These are phyloP conservation scores for Tritrichomonas musculus DNA, from an alignment of 208 protist species.

Conservation along the genomic window DNA sequence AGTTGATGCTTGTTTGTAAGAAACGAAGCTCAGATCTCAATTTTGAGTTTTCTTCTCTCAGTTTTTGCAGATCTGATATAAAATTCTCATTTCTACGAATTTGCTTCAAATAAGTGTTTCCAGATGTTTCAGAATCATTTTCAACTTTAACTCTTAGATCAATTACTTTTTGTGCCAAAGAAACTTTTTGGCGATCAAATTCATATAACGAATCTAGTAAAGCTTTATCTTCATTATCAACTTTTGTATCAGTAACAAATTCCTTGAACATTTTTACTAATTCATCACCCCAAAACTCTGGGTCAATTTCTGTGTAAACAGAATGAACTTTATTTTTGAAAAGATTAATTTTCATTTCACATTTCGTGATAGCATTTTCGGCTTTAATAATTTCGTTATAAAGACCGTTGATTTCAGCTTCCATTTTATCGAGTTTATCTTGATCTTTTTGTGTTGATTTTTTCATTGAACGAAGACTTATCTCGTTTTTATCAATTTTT, in stretches of 20 bases:
- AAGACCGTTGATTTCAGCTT: neutral
- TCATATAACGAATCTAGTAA: neutral
- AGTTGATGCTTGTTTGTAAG: neutral
- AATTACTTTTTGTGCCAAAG: neutral
- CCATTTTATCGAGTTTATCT: slow-evolving; percentile 7
- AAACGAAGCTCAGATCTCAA: neutral
- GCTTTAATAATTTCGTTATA: slow-evolving; percentile 17
- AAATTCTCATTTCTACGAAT: neutral
- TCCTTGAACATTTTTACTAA: neutral
- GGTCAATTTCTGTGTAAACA: neutral
- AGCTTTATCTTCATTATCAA: neutral
- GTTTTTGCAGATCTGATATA: neutral
- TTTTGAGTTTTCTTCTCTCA: neutral
- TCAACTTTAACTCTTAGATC: neutral
- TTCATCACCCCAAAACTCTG: neutral
- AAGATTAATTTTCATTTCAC: neutral
- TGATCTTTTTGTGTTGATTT: neutral
- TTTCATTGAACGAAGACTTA: neutral
- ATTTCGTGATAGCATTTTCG: neutral
- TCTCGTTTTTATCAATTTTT: neutral
- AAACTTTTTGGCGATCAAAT: slow-evolving; percentile 11
- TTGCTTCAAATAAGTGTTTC: neutral
- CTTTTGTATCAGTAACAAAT: neutral
- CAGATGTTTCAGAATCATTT: neutral
- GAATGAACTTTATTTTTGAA: slow-evolving; percentile 21